Evolutionary conservation across 2,329 filamentous ascomycete species (phyloP).

Genomic region (Calonectria crousiana): DNA sequence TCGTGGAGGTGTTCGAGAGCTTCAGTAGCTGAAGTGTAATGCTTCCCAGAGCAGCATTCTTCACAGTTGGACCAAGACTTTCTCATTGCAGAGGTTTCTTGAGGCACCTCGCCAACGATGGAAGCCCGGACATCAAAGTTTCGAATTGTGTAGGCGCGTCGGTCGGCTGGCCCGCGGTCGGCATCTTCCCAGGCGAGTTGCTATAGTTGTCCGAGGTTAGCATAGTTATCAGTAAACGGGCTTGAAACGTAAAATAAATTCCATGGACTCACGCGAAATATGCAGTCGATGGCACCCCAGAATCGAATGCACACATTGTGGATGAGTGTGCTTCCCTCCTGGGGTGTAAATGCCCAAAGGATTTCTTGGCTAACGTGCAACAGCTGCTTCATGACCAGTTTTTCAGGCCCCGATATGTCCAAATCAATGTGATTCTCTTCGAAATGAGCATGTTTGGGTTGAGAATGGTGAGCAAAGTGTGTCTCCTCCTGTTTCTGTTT

Average conservation of each 20-base stretch:
- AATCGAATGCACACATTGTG: slow-evolving; percentile 32
- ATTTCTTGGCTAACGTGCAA: slow-evolving; percentile 7
- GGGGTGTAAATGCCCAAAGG: slow-evolving; percentile 16
- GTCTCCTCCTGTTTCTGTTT: neutral
- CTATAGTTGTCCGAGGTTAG: neutral
- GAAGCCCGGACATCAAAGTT: neutral
- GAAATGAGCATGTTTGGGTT: neutral
- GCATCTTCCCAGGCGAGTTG: slow-evolving; percentile 1
- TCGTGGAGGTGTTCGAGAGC: neutral
- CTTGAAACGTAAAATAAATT: too few relatives aligned
- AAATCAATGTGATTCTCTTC: neutral
- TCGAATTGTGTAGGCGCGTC: neutral
- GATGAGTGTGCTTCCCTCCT: slow-evolving; percentile 10
- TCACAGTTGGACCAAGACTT: neutral
- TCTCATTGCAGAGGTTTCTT: neutral
- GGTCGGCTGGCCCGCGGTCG: neutral
- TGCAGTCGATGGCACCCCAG: slow-evolving; percentile 35
- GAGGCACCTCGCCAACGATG: neutral
- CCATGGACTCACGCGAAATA: slow-evolving; percentile 24
- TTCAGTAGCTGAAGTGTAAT: neutral
- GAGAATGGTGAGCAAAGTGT: neutral
- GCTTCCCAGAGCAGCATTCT: neutral
- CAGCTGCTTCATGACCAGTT: neutral
- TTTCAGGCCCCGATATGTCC: neutral
- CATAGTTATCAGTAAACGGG: neutral